Evolutionary conservation across 768 basidiomycete genomes (phyloP).

Genomic region (Kwoniella sp.): DNA sequence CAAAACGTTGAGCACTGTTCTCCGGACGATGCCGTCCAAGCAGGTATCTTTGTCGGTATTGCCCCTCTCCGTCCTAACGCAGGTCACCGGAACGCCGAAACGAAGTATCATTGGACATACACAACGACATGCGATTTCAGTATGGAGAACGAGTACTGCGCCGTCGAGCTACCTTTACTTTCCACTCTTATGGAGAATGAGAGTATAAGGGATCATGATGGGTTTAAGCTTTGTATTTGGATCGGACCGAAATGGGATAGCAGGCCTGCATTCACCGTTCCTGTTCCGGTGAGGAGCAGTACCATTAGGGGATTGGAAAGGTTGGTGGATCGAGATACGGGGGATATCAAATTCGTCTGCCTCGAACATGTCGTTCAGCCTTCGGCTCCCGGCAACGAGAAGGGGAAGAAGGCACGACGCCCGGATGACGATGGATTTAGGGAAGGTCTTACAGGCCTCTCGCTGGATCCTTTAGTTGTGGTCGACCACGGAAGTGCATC

Average conservation of each 20-base stretch:
- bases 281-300: not conserved
- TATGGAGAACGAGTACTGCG: conserved; percentile 73
- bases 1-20: conserved; percentile 64
- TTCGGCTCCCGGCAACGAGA: conserved; percentile 43
- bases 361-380: conserved; percentile 60
- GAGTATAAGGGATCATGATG: conserved; percentile 64
- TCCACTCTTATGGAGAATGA: conserved; percentile 66
- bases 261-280: conserved; percentile 1
- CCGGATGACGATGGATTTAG: too few species aligned
- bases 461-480: too few species aligned
- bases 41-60: conserved; percentile 73
- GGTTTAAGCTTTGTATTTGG: conserved; percentile 72
- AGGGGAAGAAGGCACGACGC: too few species aligned
- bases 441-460: too few species aligned
- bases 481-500: too few species aligned
- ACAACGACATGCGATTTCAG: conserved; percentile 76
- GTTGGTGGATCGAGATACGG: conserved; percentile 71
- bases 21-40: conserved; percentile 61
- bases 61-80: conserved; percentile 66
- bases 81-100: conserved; percentile 67
- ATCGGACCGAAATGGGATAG: conserved; percentile 57
- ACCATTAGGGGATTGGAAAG: conserved; percentile 62
- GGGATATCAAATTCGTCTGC: conserved; percentile 75
- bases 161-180: conserved; percentile 67
- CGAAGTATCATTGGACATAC: conserved; percentile 73